Percentiles rank a stretch among this genome's conserved stretches.
phyloP scores from a whole-genome alignment of 2,329 filamentous ascomycete species.

The Aurifilum marmelostoma region DNA sequence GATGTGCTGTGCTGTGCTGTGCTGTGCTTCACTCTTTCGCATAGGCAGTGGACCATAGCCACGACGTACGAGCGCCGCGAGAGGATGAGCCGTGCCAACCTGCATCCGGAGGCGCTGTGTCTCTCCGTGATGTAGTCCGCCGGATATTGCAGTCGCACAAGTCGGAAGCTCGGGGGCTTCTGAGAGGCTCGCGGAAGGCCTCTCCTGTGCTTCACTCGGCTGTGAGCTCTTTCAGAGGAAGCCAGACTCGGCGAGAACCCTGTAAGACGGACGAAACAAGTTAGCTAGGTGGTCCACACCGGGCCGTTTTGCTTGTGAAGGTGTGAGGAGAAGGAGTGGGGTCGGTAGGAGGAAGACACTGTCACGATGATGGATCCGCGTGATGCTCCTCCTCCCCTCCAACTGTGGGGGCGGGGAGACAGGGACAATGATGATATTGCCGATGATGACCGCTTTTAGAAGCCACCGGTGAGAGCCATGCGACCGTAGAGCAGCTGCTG shows the following conservation, averaged over 20 bases:
- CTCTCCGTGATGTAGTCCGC: background rate
- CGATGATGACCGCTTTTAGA: constrained; percentile 20
- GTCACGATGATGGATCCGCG: constrained; percentile 21
- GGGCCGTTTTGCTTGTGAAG: constrained; percentile 14
- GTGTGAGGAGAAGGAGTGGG: constrained; percentile 8
- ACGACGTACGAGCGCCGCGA: background rate
- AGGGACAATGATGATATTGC: constrained; percentile 5
- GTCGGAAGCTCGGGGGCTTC: constrained; percentile 13
- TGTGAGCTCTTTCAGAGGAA: constrained; percentile 53
- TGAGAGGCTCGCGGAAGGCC: constrained; percentile 10
- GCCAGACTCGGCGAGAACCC: constrained; percentile 64
- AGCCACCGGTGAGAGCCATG: constrained; percentile 25
- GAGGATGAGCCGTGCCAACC: background rate
- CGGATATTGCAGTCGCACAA: constrained; percentile 9
- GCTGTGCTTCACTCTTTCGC: background rate
- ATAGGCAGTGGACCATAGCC: background rate
- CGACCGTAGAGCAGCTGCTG: constrained; percentile 33
- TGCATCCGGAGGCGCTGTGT: background rate
- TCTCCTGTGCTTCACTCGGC: constrained; percentile 15
- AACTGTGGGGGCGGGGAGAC: background rate
- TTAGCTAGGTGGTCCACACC: constrained; percentile 29
- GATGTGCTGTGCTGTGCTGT: background rate
- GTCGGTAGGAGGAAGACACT: background rate
- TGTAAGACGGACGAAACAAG: constrained; percentile 38
- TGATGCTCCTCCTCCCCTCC: constrained; percentile 17